Base-by-base conservation (phyloP, 306 rosid species). In the Vachellia collinsii region DNA sequence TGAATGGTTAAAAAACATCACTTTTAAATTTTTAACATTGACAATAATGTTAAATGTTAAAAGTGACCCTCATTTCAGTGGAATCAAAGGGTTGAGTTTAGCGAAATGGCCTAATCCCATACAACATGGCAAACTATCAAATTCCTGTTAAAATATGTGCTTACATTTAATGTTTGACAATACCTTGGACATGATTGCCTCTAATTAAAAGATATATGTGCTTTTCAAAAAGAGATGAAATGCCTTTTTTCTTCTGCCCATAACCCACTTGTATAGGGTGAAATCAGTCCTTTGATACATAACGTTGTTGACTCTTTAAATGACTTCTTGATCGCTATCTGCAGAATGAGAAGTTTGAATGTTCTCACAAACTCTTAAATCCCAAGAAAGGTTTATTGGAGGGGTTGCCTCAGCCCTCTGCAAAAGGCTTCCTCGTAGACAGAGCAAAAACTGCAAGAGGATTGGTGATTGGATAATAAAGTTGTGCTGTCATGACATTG, bases 331-430 rank as follows among this genome's bases (percentile, higher is more conserved):
- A 53, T 69, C 66, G 72, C 46, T 80, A 77, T 72, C 71, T 62
- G 87, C 89, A 88, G 88, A 85, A 67, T 8, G 70, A 61, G 80
- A 85, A 69, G 17, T 36, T 34, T 0, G 38, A 48, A 12, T 80
- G 81, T 64, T 51, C 74, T 63, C 68, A 54, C 37, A 13, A 62
- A 66, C 78, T 50, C 71, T 43, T n/a, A 63, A 83, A 70, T 56
- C 71, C 19, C 34, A 46, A 59, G 6, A 58, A 79, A 75, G 77
- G 77, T 25, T 38, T 36, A 72, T 20, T 64, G 67, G 80, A 56
- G 50, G 36, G 37, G 67, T 65, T 72, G 38, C 77, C n/a, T 74
- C 54, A 22, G 61, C 41, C 22, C 8, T 20, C 71, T 66, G 20
- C 12, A 7, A 58, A 47, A 23, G 41, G 43, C 34, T 71, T 11